Base-by-base conservation (phyloP, 441 rosid genomes). In the Pelargonium myrrhifolium region DNA sequence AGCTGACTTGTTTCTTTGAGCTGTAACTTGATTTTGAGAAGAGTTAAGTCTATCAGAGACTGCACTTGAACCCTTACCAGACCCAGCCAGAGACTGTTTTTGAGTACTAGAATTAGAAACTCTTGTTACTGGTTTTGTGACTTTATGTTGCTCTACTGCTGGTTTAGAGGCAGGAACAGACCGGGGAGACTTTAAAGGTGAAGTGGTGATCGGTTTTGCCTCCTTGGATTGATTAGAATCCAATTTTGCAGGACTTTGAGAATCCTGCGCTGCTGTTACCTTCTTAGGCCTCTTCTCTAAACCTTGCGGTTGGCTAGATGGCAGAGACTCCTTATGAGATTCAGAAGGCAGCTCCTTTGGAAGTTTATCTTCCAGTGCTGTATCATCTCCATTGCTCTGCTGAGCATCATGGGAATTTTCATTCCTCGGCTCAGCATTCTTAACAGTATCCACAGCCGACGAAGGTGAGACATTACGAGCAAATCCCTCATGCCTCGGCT, bases 101-200 rank as follows among this genome's bases (percentile, higher is more conserved):
- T 76, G 83, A 75, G 66, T 35, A 72, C 63, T 79, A 51, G 65
- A 59, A 65, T 63, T 71, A 24, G 81, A 72, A 72, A 74, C 77
- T 71, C 80, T 90, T 37, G 73, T 77, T 10, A 61, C 64, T 70
- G 86, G 71, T 64, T 78, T 83, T 64, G 72, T 63, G 24, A 71
- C 28, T 66, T 80, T 80, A 18, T 68, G 78, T 26, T 81, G 86
- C 63, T 86, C 91, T 43, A 66, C 71, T 35, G 68, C 65, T 73
- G 76, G 69, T 77, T 76, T 87, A 66, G 74, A 40, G 20, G 62
- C 65, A 65, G 79, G 61, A 75, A 65, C 68, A 35, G 55, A 42
- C 69, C 67, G 76, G 66, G 91, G 86, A 72, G 96, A 82, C 62
- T 68, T 84, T 65, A 70, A 78, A 28, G 93, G 89, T 53, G 90